Evolutionary conservation across 1,284 basidiomycete species (phyloP).

Genomic region (Xanthoconium separans): DNA sequence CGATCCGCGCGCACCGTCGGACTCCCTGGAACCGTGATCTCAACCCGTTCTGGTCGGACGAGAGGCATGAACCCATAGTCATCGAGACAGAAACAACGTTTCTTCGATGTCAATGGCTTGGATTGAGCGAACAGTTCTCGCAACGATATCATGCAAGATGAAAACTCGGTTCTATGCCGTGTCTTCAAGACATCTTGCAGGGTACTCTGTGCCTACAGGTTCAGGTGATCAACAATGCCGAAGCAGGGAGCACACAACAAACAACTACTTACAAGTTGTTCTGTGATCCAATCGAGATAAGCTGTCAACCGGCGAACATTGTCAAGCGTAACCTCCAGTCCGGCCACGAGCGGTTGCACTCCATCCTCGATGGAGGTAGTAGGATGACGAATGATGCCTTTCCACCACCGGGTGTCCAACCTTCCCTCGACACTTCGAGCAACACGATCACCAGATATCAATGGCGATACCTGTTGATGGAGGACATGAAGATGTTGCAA

Average conservation of each 20-base stretch:
- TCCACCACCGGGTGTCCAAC: constrained; percentile 10
- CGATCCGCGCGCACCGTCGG: constrained; percentile 22
- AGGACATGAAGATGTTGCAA: constrained; percentile 15
- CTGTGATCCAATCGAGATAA: constrained; percentile 34
- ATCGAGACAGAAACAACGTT: constrained; percentile 9
- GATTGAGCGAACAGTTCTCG: constrained; percentile 25
- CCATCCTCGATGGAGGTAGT: constrained; percentile 6
- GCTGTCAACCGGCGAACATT: constrained; percentile 20
- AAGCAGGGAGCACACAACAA: not conserved
- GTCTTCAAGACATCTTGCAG: constrained; percentile 15
- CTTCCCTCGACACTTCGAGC: not conserved
- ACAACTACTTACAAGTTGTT: constrained; percentile 20
- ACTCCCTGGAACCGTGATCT: constrained; percentile 24
- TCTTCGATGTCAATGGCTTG: constrained; percentile 4
- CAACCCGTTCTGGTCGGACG: constrained; percentile 10
- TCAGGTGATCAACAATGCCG: constrained; percentile 4
- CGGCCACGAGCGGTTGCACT: constrained; percentile 14
- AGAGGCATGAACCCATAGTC: not conserved
- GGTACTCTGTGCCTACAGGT: constrained; percentile 20
- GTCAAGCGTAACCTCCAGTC: constrained; percentile 23
- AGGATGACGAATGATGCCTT: constrained; percentile 1
- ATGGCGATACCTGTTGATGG: constrained; percentile 14
- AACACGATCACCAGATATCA: not conserved
- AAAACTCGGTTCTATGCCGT: constrained; percentile 10
- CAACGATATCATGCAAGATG: constrained; percentile 17